A percentile compares a stretch with the other conserved stretches of the same genome.
phyloP scores from a whole-genome alignment of 257 asterid genomes.

The Solanum pimpinellifolium region DNA sequence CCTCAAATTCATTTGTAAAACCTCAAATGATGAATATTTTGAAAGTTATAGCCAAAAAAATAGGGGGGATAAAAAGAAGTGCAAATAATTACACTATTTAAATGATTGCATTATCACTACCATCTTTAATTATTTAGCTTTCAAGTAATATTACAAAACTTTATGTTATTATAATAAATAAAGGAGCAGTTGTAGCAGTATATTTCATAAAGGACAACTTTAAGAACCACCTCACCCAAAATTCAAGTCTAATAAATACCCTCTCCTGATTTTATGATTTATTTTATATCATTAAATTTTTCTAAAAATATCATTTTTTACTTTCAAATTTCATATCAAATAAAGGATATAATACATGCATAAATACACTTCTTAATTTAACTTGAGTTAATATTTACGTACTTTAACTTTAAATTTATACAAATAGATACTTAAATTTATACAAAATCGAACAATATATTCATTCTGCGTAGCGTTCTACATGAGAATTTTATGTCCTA shows the following conservation, averaged over 20 bases:
- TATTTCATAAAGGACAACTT: not conserved
- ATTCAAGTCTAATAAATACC: not conserved
- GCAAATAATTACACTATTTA: not conserved
- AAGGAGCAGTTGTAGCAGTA: not conserved
- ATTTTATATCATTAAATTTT: not conserved
- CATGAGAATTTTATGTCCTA: too few relatives aligned
- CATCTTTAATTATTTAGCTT: not conserved
- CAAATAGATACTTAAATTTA: too few relatives aligned
- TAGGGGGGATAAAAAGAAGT: not conserved
- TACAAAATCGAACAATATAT: too few relatives aligned
- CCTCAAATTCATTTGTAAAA: not conserved
- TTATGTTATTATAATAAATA: not conserved
- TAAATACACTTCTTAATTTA: too few relatives aligned
- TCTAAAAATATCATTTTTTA: too few relatives aligned
- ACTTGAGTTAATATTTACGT: too few relatives aligned
- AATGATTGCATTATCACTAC: not conserved
- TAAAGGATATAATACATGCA: too few relatives aligned
- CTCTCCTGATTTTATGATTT: not conserved
- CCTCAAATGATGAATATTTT: not conserved
- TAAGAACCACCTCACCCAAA: not conserved
- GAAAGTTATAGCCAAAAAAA: not conserved
- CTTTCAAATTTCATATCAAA: too few relatives aligned
- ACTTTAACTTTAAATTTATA: too few relatives aligned
- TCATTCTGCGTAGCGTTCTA: rapidly evolving
- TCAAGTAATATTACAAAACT: not conserved